Evolutionary conservation across 176 grass and related monocot species (phyloP).

Genomic region (Eleusine coracana): DNA sequence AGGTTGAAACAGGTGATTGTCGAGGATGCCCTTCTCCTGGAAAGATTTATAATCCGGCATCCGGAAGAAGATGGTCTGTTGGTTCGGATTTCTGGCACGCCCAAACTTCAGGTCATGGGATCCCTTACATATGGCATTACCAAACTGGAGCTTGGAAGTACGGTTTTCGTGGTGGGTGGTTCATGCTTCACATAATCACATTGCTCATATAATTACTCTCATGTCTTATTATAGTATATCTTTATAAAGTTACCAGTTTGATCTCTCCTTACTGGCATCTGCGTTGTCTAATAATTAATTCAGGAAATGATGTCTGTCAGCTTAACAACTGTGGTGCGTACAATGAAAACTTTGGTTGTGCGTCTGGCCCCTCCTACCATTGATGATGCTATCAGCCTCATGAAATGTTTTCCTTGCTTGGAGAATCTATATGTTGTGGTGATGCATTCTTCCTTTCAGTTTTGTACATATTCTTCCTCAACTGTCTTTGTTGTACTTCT

Average conservation of each 20-base stretch:
- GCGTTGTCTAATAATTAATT: too few species aligned
- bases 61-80: not conserved
- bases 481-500: too few species aligned
- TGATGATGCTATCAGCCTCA: constrained; percentile 5
- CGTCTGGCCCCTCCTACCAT: not conserved
- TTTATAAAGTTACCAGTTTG: not conserved
- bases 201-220: too few species aligned
- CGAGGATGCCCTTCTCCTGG: not conserved
- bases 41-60: not conserved
- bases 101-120: not conserved
- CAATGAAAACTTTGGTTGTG: not conserved
- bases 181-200: too few species aligned
- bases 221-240: not conserved
- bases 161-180: not conserved
- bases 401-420: constrained; percentile 6
- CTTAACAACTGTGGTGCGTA: not conserved
- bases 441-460: not conserved
- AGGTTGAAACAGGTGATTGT: not conserved
- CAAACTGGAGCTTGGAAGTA: not conserved
- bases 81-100: not conserved
- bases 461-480: too few species aligned
- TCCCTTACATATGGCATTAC: not conserved
- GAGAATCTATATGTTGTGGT: not conserved
- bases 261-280: too few species aligned
- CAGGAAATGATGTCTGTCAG: not conserved